Evolutionary conservation across 2,329 filamentous ascomycete species (phyloP), one percentile per base, ranked within the genome.

Genomic region (Pyricularia pennisetigena): DNA sequence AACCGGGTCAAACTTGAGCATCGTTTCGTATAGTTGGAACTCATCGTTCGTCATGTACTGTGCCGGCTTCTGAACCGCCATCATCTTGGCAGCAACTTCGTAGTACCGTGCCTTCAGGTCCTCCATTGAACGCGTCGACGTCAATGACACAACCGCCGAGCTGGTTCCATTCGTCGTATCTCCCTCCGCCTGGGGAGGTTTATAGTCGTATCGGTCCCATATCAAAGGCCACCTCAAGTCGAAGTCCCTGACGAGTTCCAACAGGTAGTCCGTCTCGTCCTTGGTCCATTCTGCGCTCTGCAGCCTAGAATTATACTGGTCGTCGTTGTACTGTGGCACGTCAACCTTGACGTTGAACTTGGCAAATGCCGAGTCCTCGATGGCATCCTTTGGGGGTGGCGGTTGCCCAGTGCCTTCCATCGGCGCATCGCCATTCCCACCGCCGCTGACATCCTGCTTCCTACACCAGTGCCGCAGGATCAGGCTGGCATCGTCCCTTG

Each of bases 21-120:
- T 94, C 69, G 88, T 89, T 75, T 96, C 92, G 78, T 97, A 93
- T 7, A 91, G 82, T 59, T 86, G 86, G 76, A 92, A 97, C 76
- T 99, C 94, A 2, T 90, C 83, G 59, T 90, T 88, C 28, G 91
- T 93, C 95, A 99, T 98, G 77, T 88, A 92, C 70, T 91, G 90
- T 0, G 91, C 87, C 0, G 92, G 92, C 69, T 91, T 94, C 73
- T 92, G 86, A 7, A 92, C 81, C 1, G 90, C 88, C 83, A 97
- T 91, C 82, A 95, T 90, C 74, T 88, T 91, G 9, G 91, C 90
- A 1, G 91, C 92, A 49, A 98, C 87, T 68, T 89, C 87, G 78
- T 98, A 99, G 79, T 97, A 98, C 67, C 95, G 87, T 20, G 89
- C 86, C 78, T 99, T 99, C 70, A 99, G 82, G 70, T 97, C 93